Base-by-base conservation (phyloP, 306 rosid genomes). In the Cicer pinnatifidum region DNA sequence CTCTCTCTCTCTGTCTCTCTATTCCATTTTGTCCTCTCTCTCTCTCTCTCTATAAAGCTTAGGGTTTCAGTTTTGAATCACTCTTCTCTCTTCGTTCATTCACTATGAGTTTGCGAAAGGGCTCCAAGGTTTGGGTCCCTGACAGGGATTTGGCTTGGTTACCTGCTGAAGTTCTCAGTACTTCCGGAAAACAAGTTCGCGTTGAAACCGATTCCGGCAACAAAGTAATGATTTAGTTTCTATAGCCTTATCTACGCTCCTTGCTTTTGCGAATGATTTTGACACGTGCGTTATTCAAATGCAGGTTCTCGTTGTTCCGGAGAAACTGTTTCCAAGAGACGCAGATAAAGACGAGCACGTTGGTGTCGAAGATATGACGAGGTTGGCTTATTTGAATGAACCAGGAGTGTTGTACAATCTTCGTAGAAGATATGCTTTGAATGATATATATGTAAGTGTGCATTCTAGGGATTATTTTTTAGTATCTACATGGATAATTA, bases 281-380 rank as follows among this genome's bases (percentile, higher is more conserved):
- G 11, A 9, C 12, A 6, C 7, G 71, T 7, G 47, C 7, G 1
- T 78, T 7, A 13, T 66, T 80, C 1, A 5, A 12, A 10, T 12
- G 67, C 78, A 91, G 98, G 88, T 94, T 48, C 70, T 61, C 82
- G 85, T 82, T 38, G 17, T 62, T 6, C 89, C 90, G 11, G 90
- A 84, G 81, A 88, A 88, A 79, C 63, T 94, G 41, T 86, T 84
- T 16, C 89, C 87, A 37, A 83, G 98, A 73, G 98, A 94, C 38
- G 92, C 92, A 3, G 98, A 94, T 19, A 97, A 93, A 83, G 98
- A 94, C 56, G 98, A 94, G 62, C 98, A 88, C 11, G 98, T 94
- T 0, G 98, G 98, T 75, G 92, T 91, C 45, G 98, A 94, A 19
- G 98, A 94, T 35, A 94, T 94, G 98, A 94, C 98, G 52, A 86